These are phyloP conservation scores for Geum urbanum DNA, from an alignment of 306 rosid genomes.

Conservation along the genomic window DNA sequence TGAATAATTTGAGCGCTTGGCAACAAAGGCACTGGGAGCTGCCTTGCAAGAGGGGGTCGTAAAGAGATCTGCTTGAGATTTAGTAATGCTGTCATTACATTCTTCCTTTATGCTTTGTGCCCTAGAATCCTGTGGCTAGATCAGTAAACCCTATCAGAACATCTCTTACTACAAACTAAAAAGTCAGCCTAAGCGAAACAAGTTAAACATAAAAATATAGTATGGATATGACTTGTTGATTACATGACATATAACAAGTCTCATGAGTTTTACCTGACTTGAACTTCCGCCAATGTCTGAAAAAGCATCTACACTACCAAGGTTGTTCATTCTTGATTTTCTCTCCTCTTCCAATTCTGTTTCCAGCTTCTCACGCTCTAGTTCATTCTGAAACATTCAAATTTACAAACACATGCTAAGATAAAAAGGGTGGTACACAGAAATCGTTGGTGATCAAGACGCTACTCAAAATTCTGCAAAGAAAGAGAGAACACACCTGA, in stretches of 20 bases:
- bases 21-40: slow-evolving; percentile 65
- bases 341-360: slow-evolving; percentile 79
- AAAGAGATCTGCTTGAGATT: slow-evolving; percentile 59
- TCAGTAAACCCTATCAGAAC: slow-evolving; percentile 18
- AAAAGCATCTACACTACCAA: slow-evolving; percentile 38
- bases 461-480: slow-evolving; percentile 4
- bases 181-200: neutral
- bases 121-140: slow-evolving; percentile 46
- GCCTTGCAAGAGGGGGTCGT: slow-evolving; percentile 69
- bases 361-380: slow-evolving; percentile 87
- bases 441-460: slow-evolving; percentile 20
- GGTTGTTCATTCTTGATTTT: slow-evolving; percentile 60
- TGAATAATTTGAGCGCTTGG: slow-evolving; percentile 57
- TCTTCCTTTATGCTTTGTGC: slow-evolving; percentile 45
- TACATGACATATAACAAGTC: neutral
- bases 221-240: no score
- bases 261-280: slow-evolving; percentile 52
- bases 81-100: slow-evolving; percentile 37
- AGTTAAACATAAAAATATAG: neutral
- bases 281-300: slow-evolving; percentile 44
- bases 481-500: slow-evolving; percentile 44
- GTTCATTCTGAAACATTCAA: slow-evolving; percentile 59
- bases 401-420: slow-evolving; percentile 23
- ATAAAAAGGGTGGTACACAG: neutral
- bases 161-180: neutral